Evolutionary conservation across 1,139 yeast species (phyloP).

Genomic region (Diutina siamensis): DNA sequence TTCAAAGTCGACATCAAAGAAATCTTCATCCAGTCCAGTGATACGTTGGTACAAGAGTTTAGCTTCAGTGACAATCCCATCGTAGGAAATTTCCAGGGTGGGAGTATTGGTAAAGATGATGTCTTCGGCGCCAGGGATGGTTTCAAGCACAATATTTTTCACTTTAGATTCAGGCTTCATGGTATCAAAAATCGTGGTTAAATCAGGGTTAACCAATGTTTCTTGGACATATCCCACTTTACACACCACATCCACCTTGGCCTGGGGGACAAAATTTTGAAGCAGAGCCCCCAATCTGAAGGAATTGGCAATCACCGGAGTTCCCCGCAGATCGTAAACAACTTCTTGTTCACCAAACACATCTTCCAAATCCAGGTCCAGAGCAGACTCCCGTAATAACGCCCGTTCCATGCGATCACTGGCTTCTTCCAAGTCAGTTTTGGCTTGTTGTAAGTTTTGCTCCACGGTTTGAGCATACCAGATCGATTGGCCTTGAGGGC

Average conservation of each 20-base stretch:
- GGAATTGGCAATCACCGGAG: constrained; percentile 57
- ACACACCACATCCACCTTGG: constrained; percentile 63
- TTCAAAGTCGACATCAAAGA: constrained; percentile 91
- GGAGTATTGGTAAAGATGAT: constrained; percentile 65
- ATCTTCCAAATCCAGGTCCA: constrained; percentile 25
- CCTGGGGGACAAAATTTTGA: constrained; percentile 73
- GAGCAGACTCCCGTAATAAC: constrained; percentile 57
- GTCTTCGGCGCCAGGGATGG: constrained; percentile 24
- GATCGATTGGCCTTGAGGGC: constrained; percentile 78
- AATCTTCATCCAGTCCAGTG: constrained; percentile 90
- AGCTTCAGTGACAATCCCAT: constrained; percentile 80
- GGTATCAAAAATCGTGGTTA: constrained; percentile 28
- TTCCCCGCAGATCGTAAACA: constrained; percentile 42
- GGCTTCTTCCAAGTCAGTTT: constrained; percentile 71
- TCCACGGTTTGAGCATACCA: constrained; percentile 86
- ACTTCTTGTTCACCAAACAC: constrained; percentile 45
- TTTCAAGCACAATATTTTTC: constrained; percentile 20
- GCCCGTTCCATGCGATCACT: constrained; percentile 68
- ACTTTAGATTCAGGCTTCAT: constrained; percentile 13
- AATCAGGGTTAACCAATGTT: constrained; percentile 38
- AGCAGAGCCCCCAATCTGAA: constrained; percentile 79
- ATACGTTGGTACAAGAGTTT: constrained; percentile 59
- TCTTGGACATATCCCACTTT: constrained; percentile 74
- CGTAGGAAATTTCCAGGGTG: constrained; percentile 77
- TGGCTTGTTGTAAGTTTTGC: constrained; percentile 52